These are phyloP conservation scores for Phytophthora pluvialis DNA, from an alignment of 352 stramenopile species.

Conservation along the genomic window DNA sequence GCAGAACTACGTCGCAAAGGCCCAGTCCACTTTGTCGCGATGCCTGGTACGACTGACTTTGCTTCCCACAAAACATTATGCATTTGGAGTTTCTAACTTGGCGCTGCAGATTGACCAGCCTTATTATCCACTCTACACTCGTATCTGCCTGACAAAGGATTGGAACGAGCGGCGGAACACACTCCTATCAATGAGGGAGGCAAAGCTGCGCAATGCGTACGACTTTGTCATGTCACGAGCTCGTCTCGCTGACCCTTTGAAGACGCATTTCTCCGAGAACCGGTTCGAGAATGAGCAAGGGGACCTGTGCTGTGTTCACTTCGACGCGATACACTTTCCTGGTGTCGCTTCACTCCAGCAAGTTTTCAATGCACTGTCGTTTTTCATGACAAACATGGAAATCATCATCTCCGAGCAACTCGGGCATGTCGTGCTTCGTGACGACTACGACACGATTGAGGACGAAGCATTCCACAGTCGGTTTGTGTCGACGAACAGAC, in stretches of 20 bases:
- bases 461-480: conserved; percentile 34
- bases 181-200: conserved; percentile 17
- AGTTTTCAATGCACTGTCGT: conserved; percentile 42
- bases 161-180: conserved; percentile 24
- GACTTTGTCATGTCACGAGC: conserved; percentile 36
- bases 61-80: background rate
- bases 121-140: conserved; percentile 33
- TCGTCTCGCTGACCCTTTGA: conserved; percentile 12
- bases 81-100: conserved; percentile 4
- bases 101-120: conserved; percentile 22
- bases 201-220: conserved; percentile 28
- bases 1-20: conserved; percentile 25
- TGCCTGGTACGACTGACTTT: conserved; percentile 16
- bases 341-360: conserved; percentile 32
- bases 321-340: conserved; percentile 42
- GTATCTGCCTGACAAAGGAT: conserved; percentile 37
- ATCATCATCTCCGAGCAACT: conserved; percentile 47
- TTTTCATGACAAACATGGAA: conserved; percentile 47
- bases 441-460: conserved; percentile 42
- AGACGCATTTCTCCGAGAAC: conserved; percentile 34
- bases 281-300: conserved; percentile 34
- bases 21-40: conserved; percentile 22
- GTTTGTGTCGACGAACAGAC: conserved; percentile 28
- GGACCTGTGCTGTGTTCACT: conserved; percentile 37
- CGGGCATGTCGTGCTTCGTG: conserved; percentile 42